A percentile compares a stretch with the other conserved stretches of the same genome.
Conservation (phyloP, 768 basidiomycete genomes). For the Naganishia antarctica region DNA sequence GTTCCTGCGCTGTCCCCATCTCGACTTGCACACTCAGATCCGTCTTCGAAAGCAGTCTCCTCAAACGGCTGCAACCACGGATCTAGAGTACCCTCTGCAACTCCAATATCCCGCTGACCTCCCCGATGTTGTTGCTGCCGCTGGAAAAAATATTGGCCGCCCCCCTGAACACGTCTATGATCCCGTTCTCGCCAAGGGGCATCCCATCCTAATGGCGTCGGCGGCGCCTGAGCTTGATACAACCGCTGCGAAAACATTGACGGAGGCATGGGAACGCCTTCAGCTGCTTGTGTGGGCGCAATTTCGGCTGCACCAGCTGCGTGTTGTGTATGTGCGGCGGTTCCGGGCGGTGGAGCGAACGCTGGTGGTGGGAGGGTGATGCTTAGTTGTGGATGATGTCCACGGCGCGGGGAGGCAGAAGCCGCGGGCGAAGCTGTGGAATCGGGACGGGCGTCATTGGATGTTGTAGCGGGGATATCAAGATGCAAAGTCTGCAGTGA, state of each 20-base stretch:
- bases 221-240: slow-evolving; percentile 21
- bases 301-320: not conserved
- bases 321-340: not conserved
- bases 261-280: not conserved
- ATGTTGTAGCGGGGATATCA: not conserved
- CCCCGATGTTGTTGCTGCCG: too few relatives aligned
- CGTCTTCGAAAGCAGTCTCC: slow-evolving; percentile 24
- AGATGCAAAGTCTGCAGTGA: too few relatives aligned
- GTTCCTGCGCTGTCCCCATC: slow-evolving; percentile 30
- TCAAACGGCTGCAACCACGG: slow-evolving; percentile 23
- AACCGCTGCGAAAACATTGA: slow-evolving; percentile 5
- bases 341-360: not conserved
- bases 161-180: too few relatives aligned
- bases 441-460: too few relatives aligned
- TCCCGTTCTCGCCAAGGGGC: slow-evolving; percentile 19
- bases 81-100: not conserved
- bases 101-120: slow-evolving; percentile 3
- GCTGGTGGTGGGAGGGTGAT: slow-evolving; percentile 22
- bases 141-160: too few relatives aligned
- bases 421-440: too few relatives aligned
- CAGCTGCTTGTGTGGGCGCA: not conserved
- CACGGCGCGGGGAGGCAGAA: not conserved
- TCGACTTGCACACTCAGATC: too few relatives aligned
- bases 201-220: slow-evolving; percentile 25
- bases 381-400: slow-evolving; percentile 10